Percentiles rank a stretch among this genome's conserved stretches.
Conservation (phyloP, 1,284 basidiomycete genomes). For the Taiwanofungus camphoratus region DNA sequence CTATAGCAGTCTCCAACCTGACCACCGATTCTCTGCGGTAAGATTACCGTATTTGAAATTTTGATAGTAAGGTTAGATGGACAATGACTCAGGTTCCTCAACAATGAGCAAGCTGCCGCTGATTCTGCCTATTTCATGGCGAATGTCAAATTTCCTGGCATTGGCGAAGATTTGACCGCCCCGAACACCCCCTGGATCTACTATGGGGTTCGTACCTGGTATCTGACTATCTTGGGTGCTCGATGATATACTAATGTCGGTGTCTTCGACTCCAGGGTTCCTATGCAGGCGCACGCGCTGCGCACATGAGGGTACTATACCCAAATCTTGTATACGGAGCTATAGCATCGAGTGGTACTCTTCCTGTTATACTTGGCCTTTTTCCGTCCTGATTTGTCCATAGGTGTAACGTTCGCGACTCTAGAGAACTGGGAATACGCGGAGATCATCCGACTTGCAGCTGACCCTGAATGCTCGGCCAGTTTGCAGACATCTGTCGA, state of each 20-base stretch:
- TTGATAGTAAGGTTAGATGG: too few species aligned
- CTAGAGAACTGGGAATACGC: slow-evolving; percentile 81
- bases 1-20: slow-evolving; percentile 74
- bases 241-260: neutral
- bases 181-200: slow-evolving; percentile 86
- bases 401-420: slow-evolving; percentile 70
- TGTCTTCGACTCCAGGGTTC: slow-evolving; percentile 48
- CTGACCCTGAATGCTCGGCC: slow-evolving; percentile 64
- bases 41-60: too few species aligned
- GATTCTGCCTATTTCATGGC: slow-evolving; percentile 91
- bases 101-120: slow-evolving; percentile 85
- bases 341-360: slow-evolving; percentile 79
- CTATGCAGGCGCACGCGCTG: slow-evolving; percentile 91
- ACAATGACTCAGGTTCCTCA: slow-evolving; percentile 59
- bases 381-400: neutral
- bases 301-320: slow-evolving; percentile 86
- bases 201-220: slow-evolving; percentile 65
- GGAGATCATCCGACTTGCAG: slow-evolving; percentile 78
- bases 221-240: neutral
- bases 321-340: slow-evolving; percentile 88
- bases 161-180: slow-evolving; percentile 65
- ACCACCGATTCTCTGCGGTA: slow-evolving; percentile 76
- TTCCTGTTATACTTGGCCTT: neutral
- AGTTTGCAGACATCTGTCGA: slow-evolving; percentile 63
- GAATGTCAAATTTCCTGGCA: slow-evolving; percentile 69